Evolutionary conservation across 1,139 yeast genomes (phyloP).

Genomic region (Saccharomycopsis phalli): DNA sequence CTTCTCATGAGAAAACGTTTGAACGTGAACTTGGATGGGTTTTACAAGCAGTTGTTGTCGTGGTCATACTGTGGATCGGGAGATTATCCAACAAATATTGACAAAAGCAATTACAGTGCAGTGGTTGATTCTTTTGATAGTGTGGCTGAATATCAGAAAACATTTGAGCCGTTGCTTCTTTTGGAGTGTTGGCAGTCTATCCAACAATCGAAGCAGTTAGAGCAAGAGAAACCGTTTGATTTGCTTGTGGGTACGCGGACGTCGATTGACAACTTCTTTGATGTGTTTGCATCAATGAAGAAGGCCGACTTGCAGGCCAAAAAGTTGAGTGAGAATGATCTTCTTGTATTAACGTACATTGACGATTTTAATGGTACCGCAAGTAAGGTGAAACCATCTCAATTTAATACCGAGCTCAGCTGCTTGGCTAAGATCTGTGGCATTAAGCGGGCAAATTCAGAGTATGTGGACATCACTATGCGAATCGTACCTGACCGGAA

Average conservation of each 20-base stretch:
- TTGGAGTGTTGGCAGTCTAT: conserved; percentile 94
- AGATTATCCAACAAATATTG: conserved; percentile 45
- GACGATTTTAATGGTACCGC: conserved; percentile 13
- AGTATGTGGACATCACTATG: conserved; percentile 62
- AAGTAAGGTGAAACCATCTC: conserved; percentile 23
- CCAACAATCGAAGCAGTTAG: conserved; percentile 59
- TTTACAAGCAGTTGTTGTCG: conserved; percentile 57
- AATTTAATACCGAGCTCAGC: conserved; percentile 26
- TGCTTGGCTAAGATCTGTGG: conserved; percentile 78
- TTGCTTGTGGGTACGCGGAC: conserved; percentile 70
- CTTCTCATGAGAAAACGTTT: conserved; percentile 73
- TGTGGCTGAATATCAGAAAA: conserved; percentile 54
- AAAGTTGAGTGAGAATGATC: conserved; percentile 64
- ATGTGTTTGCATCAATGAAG: conserved; percentile 71
- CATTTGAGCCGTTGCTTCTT: conserved; percentile 72
- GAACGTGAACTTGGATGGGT: conserved; percentile 67
- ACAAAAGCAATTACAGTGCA: too few species aligned
- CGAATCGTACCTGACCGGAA: conserved; percentile 46
- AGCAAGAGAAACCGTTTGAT: conserved; percentile 56
- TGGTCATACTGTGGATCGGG: conserved; percentile 65
- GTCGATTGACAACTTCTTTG: conserved; percentile 80
- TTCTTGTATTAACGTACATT: conserved; percentile 54
- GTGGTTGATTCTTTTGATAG: conserved; percentile 41
- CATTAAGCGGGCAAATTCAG: conserved; percentile 56
- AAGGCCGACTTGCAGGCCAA: conserved; percentile 42